Percentiles rank a stretch among this genome's conserved stretches.
Conservation (phyloP, 768 basidiomycete genomes). For the Lyophyllum decastes region DNA sequence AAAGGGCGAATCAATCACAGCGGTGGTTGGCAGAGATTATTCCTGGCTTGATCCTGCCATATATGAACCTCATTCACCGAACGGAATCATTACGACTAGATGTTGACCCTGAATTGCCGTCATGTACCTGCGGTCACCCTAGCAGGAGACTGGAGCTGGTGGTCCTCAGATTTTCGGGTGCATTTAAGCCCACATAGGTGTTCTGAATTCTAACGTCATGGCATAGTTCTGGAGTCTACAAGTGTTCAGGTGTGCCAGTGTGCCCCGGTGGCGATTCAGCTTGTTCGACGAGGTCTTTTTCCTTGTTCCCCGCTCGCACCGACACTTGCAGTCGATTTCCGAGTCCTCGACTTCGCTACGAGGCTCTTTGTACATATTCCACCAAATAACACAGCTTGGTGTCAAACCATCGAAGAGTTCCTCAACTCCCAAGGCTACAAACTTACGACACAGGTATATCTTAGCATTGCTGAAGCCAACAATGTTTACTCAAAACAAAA, state of each 20-base stretch:
- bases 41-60: background rate
- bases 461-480: background rate
- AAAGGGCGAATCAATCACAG: background rate
- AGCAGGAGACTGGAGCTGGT: too few relatives aligned
- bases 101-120: too few relatives aligned
- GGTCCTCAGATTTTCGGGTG: too few relatives aligned
- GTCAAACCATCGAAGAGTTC: background rate
- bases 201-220: too few relatives aligned
- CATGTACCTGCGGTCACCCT: too few relatives aligned
- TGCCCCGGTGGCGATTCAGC: background rate
- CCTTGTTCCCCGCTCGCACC: background rate
- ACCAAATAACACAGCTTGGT: conserved; percentile 1
- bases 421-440: background rate
- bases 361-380: background rate
- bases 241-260: background rate
- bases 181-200: too few relatives aligned
- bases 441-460: background rate
- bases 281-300: background rate
- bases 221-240: too few relatives aligned
- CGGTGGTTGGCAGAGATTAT: background rate
- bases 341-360: background rate
- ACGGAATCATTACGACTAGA: too few relatives aligned
- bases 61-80: background rate
- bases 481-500: too few relatives aligned
- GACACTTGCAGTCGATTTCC: conserved; percentile 1